Evolutionary conservation across 768 basidiomycete genomes (phyloP).

Genomic region (Lactarius indigo): DNA sequence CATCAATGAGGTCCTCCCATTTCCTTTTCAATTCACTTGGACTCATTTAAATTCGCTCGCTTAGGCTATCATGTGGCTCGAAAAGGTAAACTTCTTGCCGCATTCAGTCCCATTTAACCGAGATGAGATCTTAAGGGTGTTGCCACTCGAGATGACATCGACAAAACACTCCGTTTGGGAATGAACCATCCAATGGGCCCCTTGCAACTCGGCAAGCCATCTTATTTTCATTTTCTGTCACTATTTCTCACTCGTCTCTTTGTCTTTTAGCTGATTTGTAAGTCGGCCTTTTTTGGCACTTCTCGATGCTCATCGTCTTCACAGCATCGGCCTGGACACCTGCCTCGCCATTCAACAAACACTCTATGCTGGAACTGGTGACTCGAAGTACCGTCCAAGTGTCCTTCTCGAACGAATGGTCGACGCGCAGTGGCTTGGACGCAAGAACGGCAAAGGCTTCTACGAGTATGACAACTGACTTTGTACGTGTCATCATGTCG

Average conservation of each 20-base stretch:
- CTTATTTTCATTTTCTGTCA: background rate
- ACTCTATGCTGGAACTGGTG: slow-evolving; percentile 82
- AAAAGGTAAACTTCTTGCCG: slow-evolving; percentile 53
- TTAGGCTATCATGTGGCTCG: slow-evolving; percentile 88
- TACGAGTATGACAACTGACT: slow-evolving; percentile 63
- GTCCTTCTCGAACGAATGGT: slow-evolving; percentile 93
- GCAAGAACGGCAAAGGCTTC: slow-evolving; percentile 92
- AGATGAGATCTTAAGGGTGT: slow-evolving; percentile 43
- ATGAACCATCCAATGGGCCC: slow-evolving; percentile 98
- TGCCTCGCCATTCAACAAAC: slow-evolving; percentile 92
- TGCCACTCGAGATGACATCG: slow-evolving; percentile 93
- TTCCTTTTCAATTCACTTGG: background rate
- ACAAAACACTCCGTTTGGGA: slow-evolving; percentile 88
- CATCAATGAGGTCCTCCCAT: slow-evolving; percentile 73
- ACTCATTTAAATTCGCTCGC: background rate
- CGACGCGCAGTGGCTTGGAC: slow-evolving; percentile 90
- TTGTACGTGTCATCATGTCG: background rate
- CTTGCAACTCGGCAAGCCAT: slow-evolving; percentile 64
- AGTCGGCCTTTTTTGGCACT: slow-evolving; percentile 18
- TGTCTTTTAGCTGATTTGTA: slow-evolving; percentile 36
- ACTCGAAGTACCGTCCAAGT: slow-evolving; percentile 93
- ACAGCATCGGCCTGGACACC: slow-evolving; percentile 94
- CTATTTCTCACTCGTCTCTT: background rate
- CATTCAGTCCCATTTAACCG: background rate
- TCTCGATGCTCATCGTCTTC: background rate